Conservation (phyloP, 2,329 filamentous ascomycete genomes). For the Xylariaceae sp. region DNA sequence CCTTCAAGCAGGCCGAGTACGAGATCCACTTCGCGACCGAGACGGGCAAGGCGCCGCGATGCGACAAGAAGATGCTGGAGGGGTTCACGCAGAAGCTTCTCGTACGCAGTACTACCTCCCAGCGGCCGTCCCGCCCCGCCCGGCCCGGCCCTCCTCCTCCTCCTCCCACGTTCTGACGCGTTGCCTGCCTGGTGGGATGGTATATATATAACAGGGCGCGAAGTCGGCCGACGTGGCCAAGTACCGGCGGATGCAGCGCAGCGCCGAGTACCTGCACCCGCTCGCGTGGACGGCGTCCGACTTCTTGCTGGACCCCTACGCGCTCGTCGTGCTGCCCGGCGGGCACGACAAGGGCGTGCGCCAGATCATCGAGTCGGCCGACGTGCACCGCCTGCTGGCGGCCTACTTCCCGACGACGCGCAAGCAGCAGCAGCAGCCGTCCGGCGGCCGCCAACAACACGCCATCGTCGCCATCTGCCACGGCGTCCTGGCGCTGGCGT, state of each 20-base stretch:
- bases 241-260: slow-evolving; percentile 36
- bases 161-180: no score
- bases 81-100: slow-evolving; percentile 43
- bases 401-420: slow-evolving; percentile 40
- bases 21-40: slow-evolving; percentile 43
- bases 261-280: slow-evolving; percentile 34
- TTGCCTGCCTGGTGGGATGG: no score
- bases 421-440: slow-evolving; percentile 35
- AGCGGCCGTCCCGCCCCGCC: slow-evolving; percentile 2
- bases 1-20: slow-evolving; percentile 41
- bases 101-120: no score
- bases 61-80: slow-evolving; percentile 41
- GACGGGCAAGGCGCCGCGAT: slow-evolving; percentile 35
- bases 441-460: no score
- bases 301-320: slow-evolving; percentile 37
- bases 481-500: slow-evolving; percentile 42
- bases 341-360: slow-evolving; percentile 45
- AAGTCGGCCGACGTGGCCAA: slow-evolving; percentile 29
- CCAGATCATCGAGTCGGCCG: slow-evolving; percentile 41
- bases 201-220: slow-evolving; percentile 42
- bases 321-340: slow-evolving; percentile 43
- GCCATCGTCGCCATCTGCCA: slow-evolving; percentile 43
- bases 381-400: slow-evolving; percentile 35
- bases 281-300: slow-evolving; percentile 35
- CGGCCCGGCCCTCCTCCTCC: no score